Percentiles rank a stretch among this genome's conserved stretches.
phyloP scores from a whole-genome alignment of 2,329 filamentous ascomycete genomes.

The Ceratocystiopsis minuta region DNA sequence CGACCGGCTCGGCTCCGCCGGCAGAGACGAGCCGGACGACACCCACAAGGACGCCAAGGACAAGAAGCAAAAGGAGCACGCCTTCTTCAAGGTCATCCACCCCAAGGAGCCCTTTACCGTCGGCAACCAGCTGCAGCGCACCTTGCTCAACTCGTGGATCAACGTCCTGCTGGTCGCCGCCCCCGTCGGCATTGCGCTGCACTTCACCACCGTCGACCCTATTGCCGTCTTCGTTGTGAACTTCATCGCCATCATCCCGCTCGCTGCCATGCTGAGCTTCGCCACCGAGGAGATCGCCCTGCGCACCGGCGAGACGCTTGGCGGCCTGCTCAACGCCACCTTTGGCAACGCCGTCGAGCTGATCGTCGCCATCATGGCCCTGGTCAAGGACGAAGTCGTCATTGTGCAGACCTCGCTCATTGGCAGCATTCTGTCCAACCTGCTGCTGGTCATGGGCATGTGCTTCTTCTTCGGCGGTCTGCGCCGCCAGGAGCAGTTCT shows the following conservation, averaged over 20 bases:
- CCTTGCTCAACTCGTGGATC: slow-evolving; percentile 68
- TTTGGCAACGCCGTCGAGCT: slow-evolving; percentile 84
- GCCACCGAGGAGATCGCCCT: slow-evolving; percentile 80
- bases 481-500: slow-evolving; percentile 63
- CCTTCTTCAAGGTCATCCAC: slow-evolving; percentile 27
- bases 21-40: slow-evolving; percentile 5
- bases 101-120: slow-evolving; percentile 39
- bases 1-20: slow-evolving; percentile 3
- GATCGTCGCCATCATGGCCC: slow-evolving; percentile 73
- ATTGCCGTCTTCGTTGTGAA: slow-evolving; percentile 70
- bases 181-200: slow-evolving; percentile 55
- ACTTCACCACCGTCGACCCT: slow-evolving; percentile 37
- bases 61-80: slow-evolving; percentile 20
- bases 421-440: slow-evolving; percentile 78
- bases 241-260: slow-evolving; percentile 79
- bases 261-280: slow-evolving; percentile 67
- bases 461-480: slow-evolving; percentile 80
- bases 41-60: slow-evolving; percentile 17
- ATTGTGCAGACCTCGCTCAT: slow-evolving; percentile 90
- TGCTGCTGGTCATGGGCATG: slow-evolving; percentile 78
- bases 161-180: slow-evolving; percentile 66
- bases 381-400: slow-evolving; percentile 53
- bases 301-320: slow-evolving; percentile 66
- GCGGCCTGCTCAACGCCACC: slow-evolving; percentile 74
- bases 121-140: slow-evolving; percentile 51